phyloP scores from a whole-genome alignment of 2,329 filamentous ascomycete genomes.

The Scedosporium aurantiacum region DNA sequence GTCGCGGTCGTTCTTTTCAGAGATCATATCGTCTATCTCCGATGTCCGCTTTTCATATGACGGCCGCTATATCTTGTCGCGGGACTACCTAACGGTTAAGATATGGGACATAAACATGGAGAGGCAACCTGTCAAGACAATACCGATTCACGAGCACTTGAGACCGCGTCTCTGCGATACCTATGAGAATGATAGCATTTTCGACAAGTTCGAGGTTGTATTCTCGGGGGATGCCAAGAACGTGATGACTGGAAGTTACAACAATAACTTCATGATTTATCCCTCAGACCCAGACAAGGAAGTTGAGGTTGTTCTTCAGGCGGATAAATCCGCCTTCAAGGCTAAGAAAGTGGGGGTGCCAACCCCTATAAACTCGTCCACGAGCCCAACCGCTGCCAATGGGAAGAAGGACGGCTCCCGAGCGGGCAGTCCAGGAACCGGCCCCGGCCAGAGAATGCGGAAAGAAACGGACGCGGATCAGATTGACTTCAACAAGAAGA shows the following conservation, averaged over 20 bases:
- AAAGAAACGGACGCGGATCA: slow-evolving; percentile 99
- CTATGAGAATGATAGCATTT: slow-evolving; percentile 98
- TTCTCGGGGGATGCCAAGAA: slow-evolving; percentile 98
- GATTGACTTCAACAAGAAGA: slow-evolving; percentile 99
- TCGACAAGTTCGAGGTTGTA: slow-evolving; percentile 99
- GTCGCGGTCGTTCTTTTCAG: slow-evolving; percentile 96
- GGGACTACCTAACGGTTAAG: slow-evolving; percentile 97
- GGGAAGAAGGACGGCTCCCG: slow-evolving; percentile 83
- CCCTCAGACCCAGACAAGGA: slow-evolving; percentile 93
- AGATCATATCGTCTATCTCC: slow-evolving; percentile 98
- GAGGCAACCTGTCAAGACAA: slow-evolving; percentile 91
- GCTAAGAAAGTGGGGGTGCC: slow-evolving; percentile 98
- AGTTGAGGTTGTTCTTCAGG: slow-evolving; percentile 92
- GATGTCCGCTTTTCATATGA: slow-evolving; percentile 97
- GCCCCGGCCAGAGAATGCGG: slow-evolving; percentile 85
- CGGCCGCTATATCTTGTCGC: slow-evolving; percentile 90
- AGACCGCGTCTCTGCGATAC: slow-evolving; percentile 91
- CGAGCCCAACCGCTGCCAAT: slow-evolving; percentile 59
- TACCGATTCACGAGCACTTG: slow-evolving; percentile 95
- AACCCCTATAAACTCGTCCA: slow-evolving; percentile 81
- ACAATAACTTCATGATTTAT: slow-evolving; percentile 99
- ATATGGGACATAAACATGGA: slow-evolving; percentile 99
- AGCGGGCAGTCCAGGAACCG: slow-evolving; percentile 69
- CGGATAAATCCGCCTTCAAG: slow-evolving; percentile 98
- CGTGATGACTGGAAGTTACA: slow-evolving; percentile 99